Conservation (phyloP, 73 alveolate species). For the Blepharisma japonicum region DNA sequence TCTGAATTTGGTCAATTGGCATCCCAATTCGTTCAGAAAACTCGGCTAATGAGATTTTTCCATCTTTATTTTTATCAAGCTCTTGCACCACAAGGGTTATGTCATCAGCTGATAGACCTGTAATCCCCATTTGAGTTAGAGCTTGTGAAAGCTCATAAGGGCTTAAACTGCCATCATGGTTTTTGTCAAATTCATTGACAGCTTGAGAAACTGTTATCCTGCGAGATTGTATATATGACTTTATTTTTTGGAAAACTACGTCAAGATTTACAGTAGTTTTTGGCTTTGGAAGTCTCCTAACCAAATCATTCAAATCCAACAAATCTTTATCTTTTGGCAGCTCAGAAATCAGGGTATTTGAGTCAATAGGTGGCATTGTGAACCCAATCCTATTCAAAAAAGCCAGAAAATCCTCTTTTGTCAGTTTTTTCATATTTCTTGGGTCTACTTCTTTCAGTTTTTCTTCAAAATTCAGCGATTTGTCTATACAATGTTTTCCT, state of each 20-base stretch:
- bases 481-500: background rate
- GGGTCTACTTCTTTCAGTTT: conserved; percentile 10
- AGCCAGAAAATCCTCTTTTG: conserved; percentile 23
- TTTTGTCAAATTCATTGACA: conserved; percentile 6
- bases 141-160: conserved; percentile 24
- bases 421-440: background rate
- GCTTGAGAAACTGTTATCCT: background rate
- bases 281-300: conserved; percentile 27
- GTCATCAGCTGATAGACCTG: background rate
- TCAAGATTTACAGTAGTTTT: background rate
- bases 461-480: background rate
- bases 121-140: background rate
- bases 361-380: conserved; percentile 1
- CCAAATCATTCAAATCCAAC: background rate
- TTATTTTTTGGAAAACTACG: background rate
- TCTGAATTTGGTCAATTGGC: conserved; percentile 15
- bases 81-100: conserved; percentile 3
- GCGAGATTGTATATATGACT: background rate
- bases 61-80: conserved; percentile 18
- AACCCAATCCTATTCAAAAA: background rate
- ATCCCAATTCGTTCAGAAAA: background rate
- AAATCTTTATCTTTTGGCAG: conserved; percentile 5
- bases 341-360: background rate
- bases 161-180: conserved; percentile 13
- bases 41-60: background rate